phyloP scores from a whole-genome alignment of 83 land plant species.

The Picea mariana region DNA sequence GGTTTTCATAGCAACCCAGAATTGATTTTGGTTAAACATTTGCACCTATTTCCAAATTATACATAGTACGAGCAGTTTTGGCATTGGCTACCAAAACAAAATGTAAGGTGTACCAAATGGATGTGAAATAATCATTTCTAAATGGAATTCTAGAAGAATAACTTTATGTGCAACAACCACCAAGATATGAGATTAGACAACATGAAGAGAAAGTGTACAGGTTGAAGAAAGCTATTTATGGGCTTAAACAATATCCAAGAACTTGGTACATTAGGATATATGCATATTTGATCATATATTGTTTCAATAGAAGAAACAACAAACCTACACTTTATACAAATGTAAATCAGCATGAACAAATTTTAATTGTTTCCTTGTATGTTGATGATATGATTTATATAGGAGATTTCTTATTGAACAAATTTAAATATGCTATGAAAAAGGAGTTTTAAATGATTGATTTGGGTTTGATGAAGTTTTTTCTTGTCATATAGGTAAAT shows the following conservation, averaged over 20 bases:
- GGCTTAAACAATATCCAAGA: neutral
- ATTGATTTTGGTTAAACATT: slow-evolving; percentile 8
- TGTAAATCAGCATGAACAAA: neutral
- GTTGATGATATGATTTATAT: no score
- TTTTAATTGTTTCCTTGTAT: neutral
- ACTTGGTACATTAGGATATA: neutral
- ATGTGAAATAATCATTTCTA: neutral
- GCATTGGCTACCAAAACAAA: neutral
- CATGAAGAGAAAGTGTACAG: neutral
- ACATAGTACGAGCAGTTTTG: neutral
- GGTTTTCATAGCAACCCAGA: neutral
- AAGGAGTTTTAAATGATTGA: no score
- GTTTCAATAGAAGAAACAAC: neutral
- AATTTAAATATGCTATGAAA: no score
- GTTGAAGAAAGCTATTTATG: neutral
- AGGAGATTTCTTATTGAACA: no score
- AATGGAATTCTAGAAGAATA: no score
- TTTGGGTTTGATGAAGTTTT: no score
- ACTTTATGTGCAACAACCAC: neutral
- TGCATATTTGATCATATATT: neutral
- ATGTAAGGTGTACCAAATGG: neutral
- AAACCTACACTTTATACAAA: neutral
- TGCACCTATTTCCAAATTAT: neutral
- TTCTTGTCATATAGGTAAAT: no score
- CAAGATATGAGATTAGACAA: neutral